A percentile compares a stretch with the other conserved stretches of the same genome.
phyloP scores from a whole-genome alignment of 2,329 filamentous ascomycete genomes.

The Pseudocercospora fuligena region DNA sequence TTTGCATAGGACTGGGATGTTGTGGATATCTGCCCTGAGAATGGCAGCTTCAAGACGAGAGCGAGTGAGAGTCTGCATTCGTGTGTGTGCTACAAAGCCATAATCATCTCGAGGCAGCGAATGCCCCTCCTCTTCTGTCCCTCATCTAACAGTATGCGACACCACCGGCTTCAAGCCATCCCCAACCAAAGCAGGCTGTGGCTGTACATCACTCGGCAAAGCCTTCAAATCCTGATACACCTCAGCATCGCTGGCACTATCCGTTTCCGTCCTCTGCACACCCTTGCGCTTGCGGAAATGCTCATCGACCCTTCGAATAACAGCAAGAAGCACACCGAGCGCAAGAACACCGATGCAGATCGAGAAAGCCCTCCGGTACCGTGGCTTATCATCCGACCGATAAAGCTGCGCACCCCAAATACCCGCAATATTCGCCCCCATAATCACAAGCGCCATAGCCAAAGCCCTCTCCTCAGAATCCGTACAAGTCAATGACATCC shows the following conservation, averaged over 20 bases:
- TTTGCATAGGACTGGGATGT: no score
- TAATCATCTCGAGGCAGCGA: no score
- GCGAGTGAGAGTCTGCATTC: no score
- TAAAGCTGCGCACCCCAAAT: constrained; percentile 67
- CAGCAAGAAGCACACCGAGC: constrained; percentile 49
- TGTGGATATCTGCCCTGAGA: no score
- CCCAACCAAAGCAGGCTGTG: constrained; percentile 7
- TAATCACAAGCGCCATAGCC: constrained; percentile 65
- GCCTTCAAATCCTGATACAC: constrained; percentile 17
- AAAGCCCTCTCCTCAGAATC: constrained; percentile 64
- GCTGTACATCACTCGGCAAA: constrained; percentile 20
- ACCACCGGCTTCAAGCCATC: no score
- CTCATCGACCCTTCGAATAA: constrained; percentile 53
- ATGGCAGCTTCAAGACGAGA: no score
- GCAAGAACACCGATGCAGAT: constrained; percentile 52
- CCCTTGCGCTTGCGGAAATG: constrained; percentile 23
- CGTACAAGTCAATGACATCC: constrained; percentile 61
- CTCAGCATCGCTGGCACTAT: constrained; percentile 14
- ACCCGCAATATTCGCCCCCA: constrained; percentile 65
- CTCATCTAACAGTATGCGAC: no score
- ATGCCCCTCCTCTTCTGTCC: no score
- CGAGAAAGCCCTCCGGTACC: constrained; percentile 58
- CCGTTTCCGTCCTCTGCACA: constrained; percentile 10
- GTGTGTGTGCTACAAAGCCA: no score
- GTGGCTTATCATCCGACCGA: constrained; percentile 56